Evolutionary conservation across 306 rosid species (phyloP).

Genomic region (Trichosanthes truncata): DNA sequence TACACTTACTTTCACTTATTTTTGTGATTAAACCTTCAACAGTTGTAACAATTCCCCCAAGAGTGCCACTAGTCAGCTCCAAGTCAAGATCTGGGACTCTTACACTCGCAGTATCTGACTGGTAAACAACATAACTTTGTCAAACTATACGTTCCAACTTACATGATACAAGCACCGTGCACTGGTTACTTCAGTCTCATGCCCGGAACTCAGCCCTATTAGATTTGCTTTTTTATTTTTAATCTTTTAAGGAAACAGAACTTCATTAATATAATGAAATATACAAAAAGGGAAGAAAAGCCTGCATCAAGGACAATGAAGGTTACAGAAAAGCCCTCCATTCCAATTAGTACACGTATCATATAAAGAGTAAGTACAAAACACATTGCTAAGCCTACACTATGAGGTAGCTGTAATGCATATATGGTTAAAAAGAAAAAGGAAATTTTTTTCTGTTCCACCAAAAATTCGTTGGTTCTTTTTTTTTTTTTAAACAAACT

Average conservation of each 20-base stretch:
- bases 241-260: neutral
- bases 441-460: neutral
- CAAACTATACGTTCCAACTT: constrained; percentile 5
- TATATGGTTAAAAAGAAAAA: neutral
- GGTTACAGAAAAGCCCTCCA: neutral
- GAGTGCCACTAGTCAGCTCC: constrained; percentile 72
- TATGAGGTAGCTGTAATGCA: neutral
- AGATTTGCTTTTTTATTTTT: neutral
- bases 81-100: constrained; percentile 60
- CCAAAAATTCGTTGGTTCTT: neutral
- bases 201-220: neutral
- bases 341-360: neutral
- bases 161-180: constrained; percentile 1
- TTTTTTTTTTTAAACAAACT: neutral
- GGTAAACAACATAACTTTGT: constrained; percentile 11
- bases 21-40: constrained; percentile 71
- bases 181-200: neutral
- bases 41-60: constrained; percentile 59
- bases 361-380: neutral
- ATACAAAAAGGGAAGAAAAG: neutral
- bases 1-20: constrained; percentile 47
- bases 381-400: neutral
- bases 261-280: neutral
- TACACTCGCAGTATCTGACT: constrained; percentile 53
- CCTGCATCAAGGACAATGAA: neutral